These are phyloP conservation scores for Bipolaris oryzae DNA, from an alignment of 2,329 filamentous ascomycete genomes.

Conservation along the genomic window DNA sequence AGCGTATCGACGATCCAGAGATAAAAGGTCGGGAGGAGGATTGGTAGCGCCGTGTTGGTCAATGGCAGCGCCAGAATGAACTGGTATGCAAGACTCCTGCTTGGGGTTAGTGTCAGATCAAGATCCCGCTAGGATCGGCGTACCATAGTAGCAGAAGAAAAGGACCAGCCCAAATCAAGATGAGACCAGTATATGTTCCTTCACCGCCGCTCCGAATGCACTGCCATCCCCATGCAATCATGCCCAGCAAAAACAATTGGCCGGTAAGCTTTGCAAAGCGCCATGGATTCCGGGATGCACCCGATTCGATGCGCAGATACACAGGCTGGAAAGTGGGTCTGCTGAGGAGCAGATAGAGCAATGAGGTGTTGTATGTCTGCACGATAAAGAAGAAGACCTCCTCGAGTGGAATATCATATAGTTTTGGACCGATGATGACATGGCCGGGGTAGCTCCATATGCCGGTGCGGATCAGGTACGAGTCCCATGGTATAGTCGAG, in stretches of 20 bases:
- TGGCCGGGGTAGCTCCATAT: slow-evolving; percentile 75
- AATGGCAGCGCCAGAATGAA: slow-evolving; percentile 67
- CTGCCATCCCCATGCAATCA: slow-evolving; percentile 54
- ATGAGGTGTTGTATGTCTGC: slow-evolving; percentile 74
- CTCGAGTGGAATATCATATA: slow-evolving; percentile 71
- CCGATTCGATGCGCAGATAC: slow-evolving; percentile 55
- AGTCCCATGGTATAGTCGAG: slow-evolving; percentile 77
- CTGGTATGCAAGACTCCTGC: slow-evolving; percentile 64
- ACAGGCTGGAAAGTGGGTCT: slow-evolving; percentile 65
- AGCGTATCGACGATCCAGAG: slow-evolving; percentile 75
- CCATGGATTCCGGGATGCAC: slow-evolving; percentile 41
- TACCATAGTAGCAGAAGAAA: slow-evolving; percentile 68
- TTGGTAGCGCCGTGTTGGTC: slow-evolving; percentile 64
- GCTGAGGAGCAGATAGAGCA: slow-evolving; percentile 71
- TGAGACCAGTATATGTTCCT: slow-evolving; percentile 72
- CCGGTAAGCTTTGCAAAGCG: slow-evolving; percentile 52
- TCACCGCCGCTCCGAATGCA: slow-evolving; percentile 55
- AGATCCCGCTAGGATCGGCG: background rate
- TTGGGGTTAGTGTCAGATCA: slow-evolving; percentile 1
- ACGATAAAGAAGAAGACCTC: slow-evolving; percentile 80
- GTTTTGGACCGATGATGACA: slow-evolving; percentile 66
- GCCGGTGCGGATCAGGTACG: slow-evolving; percentile 69
- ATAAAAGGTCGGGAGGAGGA: slow-evolving; percentile 69
- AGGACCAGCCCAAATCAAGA: slow-evolving; percentile 71
- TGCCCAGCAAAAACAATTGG: slow-evolving; percentile 56